phyloP scores from a whole-genome alignment of 305 asterid genomes.

The Fraxinus dipetala region DNA sequence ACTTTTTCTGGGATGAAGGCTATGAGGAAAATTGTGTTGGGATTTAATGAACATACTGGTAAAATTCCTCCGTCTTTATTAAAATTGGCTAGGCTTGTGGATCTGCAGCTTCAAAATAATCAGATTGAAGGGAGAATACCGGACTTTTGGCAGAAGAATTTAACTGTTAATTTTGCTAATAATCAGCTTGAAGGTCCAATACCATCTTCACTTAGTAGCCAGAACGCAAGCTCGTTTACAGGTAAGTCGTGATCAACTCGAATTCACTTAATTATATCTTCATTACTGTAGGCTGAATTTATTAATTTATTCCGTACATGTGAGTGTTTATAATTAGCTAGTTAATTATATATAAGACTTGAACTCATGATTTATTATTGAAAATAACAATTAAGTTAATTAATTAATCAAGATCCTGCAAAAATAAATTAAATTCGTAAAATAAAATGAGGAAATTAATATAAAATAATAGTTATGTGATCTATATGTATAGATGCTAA shows the following conservation, averaged over 20 bases:
- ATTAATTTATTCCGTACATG: neutral
- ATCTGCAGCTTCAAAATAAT: constrained; percentile 55
- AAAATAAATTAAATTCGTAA: neutral
- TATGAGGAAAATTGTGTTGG: constrained; percentile 43
- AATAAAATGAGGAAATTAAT: neutral
- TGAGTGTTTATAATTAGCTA: neutral
- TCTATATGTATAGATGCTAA: neutral
- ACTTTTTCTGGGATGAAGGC: constrained; percentile 54
- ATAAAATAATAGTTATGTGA: neutral
- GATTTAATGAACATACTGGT: constrained; percentile 45
- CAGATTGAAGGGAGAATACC: constrained; percentile 56
- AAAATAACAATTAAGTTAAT: neutral
- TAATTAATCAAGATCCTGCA: neutral
- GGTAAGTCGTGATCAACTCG: constrained; percentile 34
- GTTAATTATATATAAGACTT: neutral
- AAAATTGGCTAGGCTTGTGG: constrained; percentile 39
- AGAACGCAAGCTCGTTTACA: constrained; percentile 39
- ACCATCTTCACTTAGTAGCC: constrained; percentile 38
- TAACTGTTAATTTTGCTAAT: constrained; percentile 42
- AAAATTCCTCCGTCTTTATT: constrained; percentile 55
- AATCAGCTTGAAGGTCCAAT: constrained; percentile 58
- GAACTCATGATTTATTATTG: neutral
- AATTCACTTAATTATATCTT: neutral
- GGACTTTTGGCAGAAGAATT: constrained; percentile 47
- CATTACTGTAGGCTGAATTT: neutral